A percentile compares a stretch with the other conserved stretches of the same genome.
These are phyloP conservation scores for Chlorophyllum brunneum DNA, from an alignment of 768 basidiomycete species.

Conservation along the genomic window DNA sequence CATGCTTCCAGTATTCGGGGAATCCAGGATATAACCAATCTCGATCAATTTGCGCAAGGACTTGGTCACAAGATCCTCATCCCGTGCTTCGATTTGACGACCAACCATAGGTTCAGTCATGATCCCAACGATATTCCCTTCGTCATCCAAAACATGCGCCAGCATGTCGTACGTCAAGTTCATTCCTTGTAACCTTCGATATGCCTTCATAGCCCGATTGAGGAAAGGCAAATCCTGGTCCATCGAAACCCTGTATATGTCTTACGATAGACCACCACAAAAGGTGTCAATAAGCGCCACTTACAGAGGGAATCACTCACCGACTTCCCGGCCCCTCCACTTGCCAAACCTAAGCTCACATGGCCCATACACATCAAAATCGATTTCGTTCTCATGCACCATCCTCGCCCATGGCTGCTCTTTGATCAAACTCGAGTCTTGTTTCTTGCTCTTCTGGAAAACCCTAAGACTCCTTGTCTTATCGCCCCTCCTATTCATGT, in stretches of 20 bases:
- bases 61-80: not conserved
- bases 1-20: not conserved
- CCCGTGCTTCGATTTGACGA: not conserved
- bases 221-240: not conserved
- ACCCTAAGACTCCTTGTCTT: not conserved
- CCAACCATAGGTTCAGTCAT: conserved; percentile 6
- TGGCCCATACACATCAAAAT: not conserved
- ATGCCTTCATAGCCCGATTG: conserved; percentile 9
- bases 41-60: not conserved
- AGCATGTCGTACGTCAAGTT: conserved; percentile 5
- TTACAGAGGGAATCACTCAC: not conserved
- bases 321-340: conserved; percentile 7
- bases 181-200: conserved; percentile 4
- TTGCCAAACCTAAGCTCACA: not conserved
- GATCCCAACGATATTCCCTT: conserved; percentile 1
- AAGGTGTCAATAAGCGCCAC: not conserved
- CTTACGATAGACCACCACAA: not conserved
- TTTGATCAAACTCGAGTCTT: not conserved
- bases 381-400: conserved; percentile 1
- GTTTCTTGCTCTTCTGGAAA: not conserved
- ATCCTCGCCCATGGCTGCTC: not conserved
- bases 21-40: conserved; percentile 2
- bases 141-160: conserved; percentile 5
- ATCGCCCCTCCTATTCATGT: not conserved
- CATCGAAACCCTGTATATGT: not conserved